Evolutionary conservation across 164 flowering plant species (phyloP).

Genomic region (Vitis rupestris): DNA sequence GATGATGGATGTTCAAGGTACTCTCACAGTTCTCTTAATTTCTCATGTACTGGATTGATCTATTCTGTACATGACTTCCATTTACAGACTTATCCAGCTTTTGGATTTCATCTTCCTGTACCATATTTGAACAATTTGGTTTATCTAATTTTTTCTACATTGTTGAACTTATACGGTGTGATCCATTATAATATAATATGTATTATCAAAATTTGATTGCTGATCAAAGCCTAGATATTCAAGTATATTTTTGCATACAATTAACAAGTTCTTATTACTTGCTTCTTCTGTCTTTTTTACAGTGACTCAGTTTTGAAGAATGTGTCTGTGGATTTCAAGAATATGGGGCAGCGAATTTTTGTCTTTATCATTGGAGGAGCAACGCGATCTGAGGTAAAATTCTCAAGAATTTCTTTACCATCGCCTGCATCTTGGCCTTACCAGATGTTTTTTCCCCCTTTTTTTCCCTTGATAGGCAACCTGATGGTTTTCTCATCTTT

Average conservation of each 20-base stretch:
- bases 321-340: slow-evolving; percentile 66
- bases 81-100: neutral
- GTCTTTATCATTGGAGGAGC: slow-evolving; percentile 97
- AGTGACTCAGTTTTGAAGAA: slow-evolving; percentile 73
- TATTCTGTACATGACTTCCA: neutral
- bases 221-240: neutral
- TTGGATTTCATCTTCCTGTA: too few relatives aligned
- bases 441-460: neutral
- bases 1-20: slow-evolving; percentile 95
- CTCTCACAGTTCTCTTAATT: neutral
- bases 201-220: neutral
- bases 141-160: neutral
- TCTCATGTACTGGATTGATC: neutral
- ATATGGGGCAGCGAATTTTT: slow-evolving; percentile 92
- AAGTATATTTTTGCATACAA: neutral
- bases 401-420: neutral
- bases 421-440: neutral
- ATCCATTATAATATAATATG: neutral
- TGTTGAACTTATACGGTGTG: neutral
- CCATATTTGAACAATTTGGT: neutral
- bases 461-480: neutral
- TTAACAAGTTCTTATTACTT: neutral
- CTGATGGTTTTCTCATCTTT: neutral
- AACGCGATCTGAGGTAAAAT: slow-evolving; percentile 89
- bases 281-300: slow-evolving; percentile 11